Conservation (phyloP, 2,329 filamentous ascomycete genomes). For the Scedosporium boydii region DNA sequence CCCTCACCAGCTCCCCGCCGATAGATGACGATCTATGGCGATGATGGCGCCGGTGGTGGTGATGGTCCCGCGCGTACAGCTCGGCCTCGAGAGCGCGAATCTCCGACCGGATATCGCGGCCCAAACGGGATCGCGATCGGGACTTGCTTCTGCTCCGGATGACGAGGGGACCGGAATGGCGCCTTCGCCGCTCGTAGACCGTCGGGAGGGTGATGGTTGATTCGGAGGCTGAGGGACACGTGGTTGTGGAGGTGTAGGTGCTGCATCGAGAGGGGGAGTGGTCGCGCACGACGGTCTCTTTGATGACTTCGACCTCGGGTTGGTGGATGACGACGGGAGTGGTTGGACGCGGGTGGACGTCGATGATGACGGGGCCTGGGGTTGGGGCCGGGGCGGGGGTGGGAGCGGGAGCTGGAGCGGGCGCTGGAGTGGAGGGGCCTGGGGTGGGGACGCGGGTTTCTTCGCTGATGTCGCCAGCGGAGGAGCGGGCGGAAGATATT, state of each 20-base stretch:
- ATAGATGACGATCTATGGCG: conserved; percentile 19
- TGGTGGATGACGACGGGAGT: neutral
- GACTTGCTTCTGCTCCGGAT: conserved; percentile 33
- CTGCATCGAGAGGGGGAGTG: conserved; percentile 34
- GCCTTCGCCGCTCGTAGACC: neutral
- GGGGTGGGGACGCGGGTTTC: conserved; percentile 27
- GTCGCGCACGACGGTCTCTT: conserved; percentile 39
- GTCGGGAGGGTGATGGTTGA: neutral
- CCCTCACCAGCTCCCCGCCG: conserved; percentile 40
- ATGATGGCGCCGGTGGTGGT: conserved; percentile 19
- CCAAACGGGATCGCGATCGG: conserved; percentile 32
- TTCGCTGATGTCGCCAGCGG: conserved; percentile 32
- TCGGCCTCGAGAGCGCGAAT: conserved; percentile 64
- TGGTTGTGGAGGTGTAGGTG: conserved; percentile 14
- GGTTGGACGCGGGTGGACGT: neutral
- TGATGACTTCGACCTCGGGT: conserved; percentile 27
- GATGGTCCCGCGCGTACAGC: conserved; percentile 21
- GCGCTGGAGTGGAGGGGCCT: conserved; percentile 15
- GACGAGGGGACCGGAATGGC: conserved; percentile 28
- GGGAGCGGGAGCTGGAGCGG: conserved; percentile 6
- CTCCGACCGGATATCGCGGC: conserved; percentile 62
- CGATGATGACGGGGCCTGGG: conserved; percentile 9
- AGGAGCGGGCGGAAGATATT: conserved; percentile 34
- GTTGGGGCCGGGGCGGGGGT: too few species aligned
- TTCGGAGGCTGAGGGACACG: conserved; percentile 17